Conservation (phyloP, 2,329 filamentous ascomycete species). For the Sphaceloma murrayae region DNA sequence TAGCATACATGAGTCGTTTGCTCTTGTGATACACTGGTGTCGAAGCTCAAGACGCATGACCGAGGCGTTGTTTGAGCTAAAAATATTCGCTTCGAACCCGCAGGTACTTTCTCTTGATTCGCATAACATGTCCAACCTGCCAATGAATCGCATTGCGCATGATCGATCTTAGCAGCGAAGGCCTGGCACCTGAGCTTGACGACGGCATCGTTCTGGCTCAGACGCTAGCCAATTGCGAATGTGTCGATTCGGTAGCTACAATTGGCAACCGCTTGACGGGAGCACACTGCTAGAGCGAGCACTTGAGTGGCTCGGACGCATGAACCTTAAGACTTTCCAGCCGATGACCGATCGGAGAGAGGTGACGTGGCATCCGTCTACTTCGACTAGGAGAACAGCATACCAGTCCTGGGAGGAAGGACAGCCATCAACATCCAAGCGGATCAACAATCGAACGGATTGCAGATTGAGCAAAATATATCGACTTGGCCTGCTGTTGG, state of each 20-base stretch:
- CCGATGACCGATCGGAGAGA: background rate
- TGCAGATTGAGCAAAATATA: background rate
- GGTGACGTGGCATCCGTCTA: background rate
- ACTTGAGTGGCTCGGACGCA: background rate
- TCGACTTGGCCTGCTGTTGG: background rate
- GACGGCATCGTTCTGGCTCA: background rate
- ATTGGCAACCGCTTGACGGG: background rate
- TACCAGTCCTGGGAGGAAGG: background rate
- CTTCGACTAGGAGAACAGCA: background rate
- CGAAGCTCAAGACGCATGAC: no score
- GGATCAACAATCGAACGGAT: background rate
- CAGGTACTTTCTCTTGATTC: no score
- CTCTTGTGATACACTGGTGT: no score
- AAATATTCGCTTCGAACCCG: no score
- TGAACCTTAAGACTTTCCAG: background rate
- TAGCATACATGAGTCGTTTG: no score
- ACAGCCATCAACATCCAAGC: background rate
- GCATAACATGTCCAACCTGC: background rate
- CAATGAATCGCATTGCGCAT: background rate
- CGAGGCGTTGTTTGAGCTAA: no score
- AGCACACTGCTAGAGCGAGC: background rate
- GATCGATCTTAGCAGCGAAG: background rate
- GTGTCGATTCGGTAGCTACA: background rate
- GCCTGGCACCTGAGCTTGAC: background rate
- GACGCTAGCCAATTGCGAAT: background rate